A percentile compares a stretch with the other conserved stretches of the same genome.
These are phyloP conservation scores for Coemansia sp. DNA, from an alignment of 192 early-diverging fungal species.

Conservation along the genomic window DNA sequence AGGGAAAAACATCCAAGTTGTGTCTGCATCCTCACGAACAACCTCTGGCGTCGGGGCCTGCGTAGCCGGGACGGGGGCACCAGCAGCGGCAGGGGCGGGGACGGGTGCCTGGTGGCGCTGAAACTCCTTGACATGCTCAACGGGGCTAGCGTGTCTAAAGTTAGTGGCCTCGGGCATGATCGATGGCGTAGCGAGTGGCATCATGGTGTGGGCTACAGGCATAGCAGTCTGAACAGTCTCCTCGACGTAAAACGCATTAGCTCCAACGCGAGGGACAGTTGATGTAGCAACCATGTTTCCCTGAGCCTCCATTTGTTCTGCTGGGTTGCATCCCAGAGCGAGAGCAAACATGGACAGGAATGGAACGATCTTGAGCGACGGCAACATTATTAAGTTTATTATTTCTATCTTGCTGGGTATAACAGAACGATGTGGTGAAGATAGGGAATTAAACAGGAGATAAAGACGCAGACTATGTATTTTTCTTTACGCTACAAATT, in stretches of 20 bases:
- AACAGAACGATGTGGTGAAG: neutral
- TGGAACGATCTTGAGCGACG: neutral
- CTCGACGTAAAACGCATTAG: neutral
- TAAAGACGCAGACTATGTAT: too few species aligned
- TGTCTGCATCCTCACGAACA: neutral
- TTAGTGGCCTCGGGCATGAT: conserved; percentile 1
- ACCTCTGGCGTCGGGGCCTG: neutral
- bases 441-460: neutral
- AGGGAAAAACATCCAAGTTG: conserved; percentile 9
- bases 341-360: neutral
- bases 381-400: neutral
- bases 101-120: conserved; percentile 2
- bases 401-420: neutral
- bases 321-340: neutral
- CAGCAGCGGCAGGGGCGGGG: neutral
- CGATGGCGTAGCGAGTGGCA: neutral
- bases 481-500: too few species aligned
- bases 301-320: neutral
- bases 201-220: neutral
- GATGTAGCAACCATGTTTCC: neutral
- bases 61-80: neutral
- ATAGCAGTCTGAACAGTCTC: neutral
- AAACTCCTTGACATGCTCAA: neutral
- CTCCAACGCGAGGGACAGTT: neutral
- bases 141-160: neutral